These are phyloP conservation scores for Penicillium sp. DNA, from an alignment of 2,329 filamentous ascomycete species.

Conservation along the genomic window DNA sequence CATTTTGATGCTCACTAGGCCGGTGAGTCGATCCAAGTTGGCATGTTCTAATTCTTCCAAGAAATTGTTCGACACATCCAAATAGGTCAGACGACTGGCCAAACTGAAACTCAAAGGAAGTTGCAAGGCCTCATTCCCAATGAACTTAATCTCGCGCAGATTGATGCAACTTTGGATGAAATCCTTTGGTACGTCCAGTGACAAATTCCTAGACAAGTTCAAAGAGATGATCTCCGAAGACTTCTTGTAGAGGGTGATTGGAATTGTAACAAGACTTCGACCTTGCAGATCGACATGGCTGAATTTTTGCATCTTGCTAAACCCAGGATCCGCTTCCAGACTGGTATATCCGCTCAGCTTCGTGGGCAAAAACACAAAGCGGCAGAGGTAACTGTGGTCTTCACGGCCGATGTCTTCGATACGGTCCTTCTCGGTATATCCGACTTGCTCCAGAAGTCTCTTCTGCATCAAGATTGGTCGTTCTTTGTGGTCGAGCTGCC, in stretches of 20 bases:
- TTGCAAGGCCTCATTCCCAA: conserved; percentile 87
- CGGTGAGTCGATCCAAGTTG: conserved; percentile 73
- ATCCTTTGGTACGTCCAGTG: conserved; percentile 89
- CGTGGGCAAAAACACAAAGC: conserved; percentile 91
- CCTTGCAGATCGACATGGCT: conserved; percentile 92
- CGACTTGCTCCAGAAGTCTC: conserved; percentile 83
- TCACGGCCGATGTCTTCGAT: conserved; percentile 94
- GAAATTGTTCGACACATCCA: conserved; percentile 94
- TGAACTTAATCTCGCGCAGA: conserved; percentile 92
- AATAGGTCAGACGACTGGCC: conserved; percentile 78
- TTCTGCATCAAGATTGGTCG: conserved; percentile 91
- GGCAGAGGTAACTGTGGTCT: conserved; percentile 95
- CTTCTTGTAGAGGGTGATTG: conserved; percentile 90
- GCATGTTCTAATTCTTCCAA: conserved; percentile 86
- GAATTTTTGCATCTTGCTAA: conserved; percentile 84
- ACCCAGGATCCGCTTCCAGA: conserved; percentile 75
- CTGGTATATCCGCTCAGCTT: conserved; percentile 79
- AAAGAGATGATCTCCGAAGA: conserved; percentile 91
- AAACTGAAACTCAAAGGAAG: conserved; percentile 82
- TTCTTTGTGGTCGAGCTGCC: conserved; percentile 78
- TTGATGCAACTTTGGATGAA: conserved; percentile 94
- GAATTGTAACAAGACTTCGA: conserved; percentile 90
- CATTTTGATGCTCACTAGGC: conserved; percentile 85
- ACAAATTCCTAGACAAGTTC: conserved; percentile 90
- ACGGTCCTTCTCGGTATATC: conserved; percentile 82